These are phyloP conservation scores for Xerocomus amazonicus DNA, from an alignment of 1,284 basidiomycete species.

Conservation along the genomic window DNA sequence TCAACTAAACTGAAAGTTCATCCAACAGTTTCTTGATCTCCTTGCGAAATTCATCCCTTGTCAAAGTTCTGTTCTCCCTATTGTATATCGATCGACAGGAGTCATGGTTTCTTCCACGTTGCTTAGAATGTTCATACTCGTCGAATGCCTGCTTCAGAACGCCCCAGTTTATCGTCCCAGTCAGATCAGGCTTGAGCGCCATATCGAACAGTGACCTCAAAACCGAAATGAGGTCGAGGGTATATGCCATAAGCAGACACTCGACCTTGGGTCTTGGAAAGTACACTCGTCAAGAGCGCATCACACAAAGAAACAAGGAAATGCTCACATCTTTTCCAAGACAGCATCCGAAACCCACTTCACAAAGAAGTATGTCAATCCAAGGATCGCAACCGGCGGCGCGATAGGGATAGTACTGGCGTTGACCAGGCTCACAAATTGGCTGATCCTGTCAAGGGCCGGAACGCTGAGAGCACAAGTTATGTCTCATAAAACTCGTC, in stretches of 20 bases:
- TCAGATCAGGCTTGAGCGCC: constrained; percentile 8
- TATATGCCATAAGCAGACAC: constrained; percentile 8
- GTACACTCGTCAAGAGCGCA: not conserved
- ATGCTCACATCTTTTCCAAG: constrained; percentile 1
- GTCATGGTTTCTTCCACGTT: not conserved
- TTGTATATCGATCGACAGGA: constrained; percentile 2
- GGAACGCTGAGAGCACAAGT: not conserved
- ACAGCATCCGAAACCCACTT: constrained; percentile 3
- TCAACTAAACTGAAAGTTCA: not conserved
- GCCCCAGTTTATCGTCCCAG: constrained; percentile 4
- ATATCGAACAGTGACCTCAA: constrained; percentile 7
- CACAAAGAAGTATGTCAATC: constrained; percentile 7
- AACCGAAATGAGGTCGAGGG: constrained; percentile 12
- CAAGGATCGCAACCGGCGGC: constrained; percentile 7
- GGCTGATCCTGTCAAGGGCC: constrained; percentile 1
- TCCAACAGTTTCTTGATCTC: constrained; percentile 1
- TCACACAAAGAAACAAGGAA: not conserved
- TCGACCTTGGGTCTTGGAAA: constrained; percentile 9
- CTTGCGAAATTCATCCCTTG: constrained; percentile 1
- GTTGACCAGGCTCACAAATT: constrained; percentile 7
- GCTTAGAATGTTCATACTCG: constrained; percentile 2
- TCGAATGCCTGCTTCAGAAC: constrained; percentile 10
- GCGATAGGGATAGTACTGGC: constrained; percentile 3
- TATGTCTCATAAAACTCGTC: not conserved
- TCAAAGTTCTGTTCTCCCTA: not conserved